These are phyloP conservation scores for Aspergillus pseudoviridinutans DNA, from an alignment of 2,329 filamentous ascomycete genomes.

Conservation along the genomic window DNA sequence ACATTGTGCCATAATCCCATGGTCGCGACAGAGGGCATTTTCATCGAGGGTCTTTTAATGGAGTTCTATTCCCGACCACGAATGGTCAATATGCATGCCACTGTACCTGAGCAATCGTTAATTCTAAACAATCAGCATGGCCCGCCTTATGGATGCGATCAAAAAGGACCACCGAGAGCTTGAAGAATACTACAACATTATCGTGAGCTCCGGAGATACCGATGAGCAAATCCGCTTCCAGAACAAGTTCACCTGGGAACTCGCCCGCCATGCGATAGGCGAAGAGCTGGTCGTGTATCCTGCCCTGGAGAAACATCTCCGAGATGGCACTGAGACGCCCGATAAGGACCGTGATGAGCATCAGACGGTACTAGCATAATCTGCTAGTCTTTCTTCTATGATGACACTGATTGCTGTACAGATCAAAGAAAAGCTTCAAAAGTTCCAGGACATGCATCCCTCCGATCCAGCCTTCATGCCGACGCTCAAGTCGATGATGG, in stretches of 20 bases:
- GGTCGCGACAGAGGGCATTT: neutral
- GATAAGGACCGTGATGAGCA: neutral
- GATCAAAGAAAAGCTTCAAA: slow-evolving; percentile 51
- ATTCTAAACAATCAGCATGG: slow-evolving; percentile 10
- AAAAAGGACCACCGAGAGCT: slow-evolving; percentile 42
- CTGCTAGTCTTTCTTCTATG: neutral
- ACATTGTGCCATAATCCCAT: neutral
- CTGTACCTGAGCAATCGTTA: too few relatives aligned
- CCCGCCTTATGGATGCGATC: slow-evolving; percentile 36
- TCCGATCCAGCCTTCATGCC: slow-evolving; percentile 42
- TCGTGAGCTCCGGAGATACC: slow-evolving; percentile 32
- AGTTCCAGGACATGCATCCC: slow-evolving; percentile 46
- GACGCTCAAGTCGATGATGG: slow-evolving; percentile 44
- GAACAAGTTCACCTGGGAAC: neutral
- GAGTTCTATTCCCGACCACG: neutral
- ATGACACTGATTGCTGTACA: slow-evolving; percentile 4
- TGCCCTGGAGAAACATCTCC: neutral
- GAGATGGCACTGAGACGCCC: neutral
- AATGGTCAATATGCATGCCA: neutral
- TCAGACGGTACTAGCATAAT: neutral
- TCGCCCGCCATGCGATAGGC: neutral
- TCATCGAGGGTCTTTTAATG: neutral
- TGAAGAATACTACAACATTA: slow-evolving; percentile 41
- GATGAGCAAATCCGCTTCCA: neutral
- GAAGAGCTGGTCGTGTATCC: neutral